Evolutionary conservation across 257 asterid genomes (phyloP).

Genomic region (Schizonepeta tenuifolia): DNA sequence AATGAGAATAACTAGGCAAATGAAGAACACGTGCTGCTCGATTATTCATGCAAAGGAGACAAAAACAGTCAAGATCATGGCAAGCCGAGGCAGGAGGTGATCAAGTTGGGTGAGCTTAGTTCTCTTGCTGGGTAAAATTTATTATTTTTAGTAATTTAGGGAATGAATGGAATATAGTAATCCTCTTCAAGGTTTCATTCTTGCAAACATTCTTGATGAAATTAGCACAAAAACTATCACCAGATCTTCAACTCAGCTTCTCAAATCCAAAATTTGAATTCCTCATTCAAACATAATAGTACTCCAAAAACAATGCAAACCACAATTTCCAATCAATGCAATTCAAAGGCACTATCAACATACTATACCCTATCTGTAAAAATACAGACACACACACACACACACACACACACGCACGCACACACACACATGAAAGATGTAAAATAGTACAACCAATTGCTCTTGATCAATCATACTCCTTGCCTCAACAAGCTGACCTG

Average conservation of each 20-base stretch:
- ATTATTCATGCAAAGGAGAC: not conserved
- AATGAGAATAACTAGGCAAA: constrained; percentile 8
- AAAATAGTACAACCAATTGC: too few relatives aligned
- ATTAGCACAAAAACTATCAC: constrained; percentile 1
- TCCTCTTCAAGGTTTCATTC: not conserved
- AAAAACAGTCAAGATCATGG: not conserved
- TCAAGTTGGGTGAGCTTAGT: not conserved
- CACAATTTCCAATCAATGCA: not conserved
- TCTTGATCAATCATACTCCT: too few relatives aligned
- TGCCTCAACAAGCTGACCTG: too few relatives aligned
- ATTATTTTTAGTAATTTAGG: not conserved
- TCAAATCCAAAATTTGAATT: not conserved
- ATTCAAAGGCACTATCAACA: not conserved
- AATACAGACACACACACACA: too few relatives aligned
- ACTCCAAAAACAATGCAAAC: not conserved
- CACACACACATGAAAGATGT: too few relatives aligned
- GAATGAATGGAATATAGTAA: not conserved
- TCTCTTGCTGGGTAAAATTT: not conserved
- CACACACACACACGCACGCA: too few relatives aligned
- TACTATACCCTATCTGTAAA: not conserved
- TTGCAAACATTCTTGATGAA: not conserved
- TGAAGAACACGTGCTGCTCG: not conserved
- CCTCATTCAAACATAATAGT: not conserved
- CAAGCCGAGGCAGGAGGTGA: not conserved
- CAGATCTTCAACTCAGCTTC: not conserved